Base-by-base conservation (phyloP, 1,139 yeast species). In the Debaryomycetaceae sp. region DNA sequence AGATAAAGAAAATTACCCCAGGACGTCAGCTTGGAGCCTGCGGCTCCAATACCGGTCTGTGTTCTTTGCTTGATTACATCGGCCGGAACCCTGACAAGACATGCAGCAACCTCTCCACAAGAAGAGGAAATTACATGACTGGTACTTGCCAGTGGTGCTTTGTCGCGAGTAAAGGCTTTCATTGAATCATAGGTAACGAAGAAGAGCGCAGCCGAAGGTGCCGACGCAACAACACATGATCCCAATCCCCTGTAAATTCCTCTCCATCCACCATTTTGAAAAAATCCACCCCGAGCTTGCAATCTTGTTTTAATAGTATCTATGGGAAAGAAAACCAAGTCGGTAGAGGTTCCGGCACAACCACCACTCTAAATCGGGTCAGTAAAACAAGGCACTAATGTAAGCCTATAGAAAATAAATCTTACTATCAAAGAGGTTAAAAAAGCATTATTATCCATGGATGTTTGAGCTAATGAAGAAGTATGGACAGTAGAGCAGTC, bases 31-130 rank as follows among this genome's bases (percentile, higher is more conserved):
- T 67, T 67, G 24, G 76, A 72, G 44, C 78, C 78, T 34, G 80
- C 76, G 0, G 76, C 75, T 9, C 54, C 40, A 24, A 62, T 54
- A 3, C 76, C 75, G 0, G 97, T 86, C 62, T 93, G 99, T 0
- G 98, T 87, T 47, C 98, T 75, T 65, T 93, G 99, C 63, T 95
- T 93, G 58, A 93, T 82, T 34, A 93, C 96, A 59, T 93, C 99
- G 0, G 96, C 96, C 0, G 99, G 99, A 0, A 95, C 99, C 47
- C 99, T 75, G 1, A 93, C 95, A 45, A 86, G 66, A 60, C 99
- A 93, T 0, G 99, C 99, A 1, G 95, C 86, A 7, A 91, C 72
- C 61, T 93, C 99, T 42, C 99, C 99, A 29, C 83, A 60, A 1
- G 96, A 84, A 0, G 98, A 97, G 11, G 95, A 76, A 4, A 80